phyloP scores from a whole-genome alignment of 495 filamentous ascomycete species.

The Penicillium daleae region DNA sequence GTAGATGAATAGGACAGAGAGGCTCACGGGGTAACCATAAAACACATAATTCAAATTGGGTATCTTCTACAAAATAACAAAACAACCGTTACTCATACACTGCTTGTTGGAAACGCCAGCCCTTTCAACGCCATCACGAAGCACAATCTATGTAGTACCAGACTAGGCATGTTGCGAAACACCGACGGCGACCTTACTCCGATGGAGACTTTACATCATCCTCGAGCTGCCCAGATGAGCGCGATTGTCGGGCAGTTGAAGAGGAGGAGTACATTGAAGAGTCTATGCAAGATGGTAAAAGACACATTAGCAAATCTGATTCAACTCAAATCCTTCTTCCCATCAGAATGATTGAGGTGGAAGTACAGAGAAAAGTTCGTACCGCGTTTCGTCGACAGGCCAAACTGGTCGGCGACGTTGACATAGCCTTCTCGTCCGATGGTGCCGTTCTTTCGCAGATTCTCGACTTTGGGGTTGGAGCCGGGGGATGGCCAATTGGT shows the following conservation, averaged over 20 bases:
- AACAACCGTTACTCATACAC: neutral
- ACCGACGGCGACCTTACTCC: neutral
- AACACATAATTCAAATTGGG: neutral
- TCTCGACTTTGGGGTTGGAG: constrained; percentile 46
- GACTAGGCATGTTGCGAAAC: neutral
- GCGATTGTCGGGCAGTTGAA: constrained; percentile 39
- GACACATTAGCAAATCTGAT: neutral
- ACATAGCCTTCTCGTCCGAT: constrained; percentile 63
- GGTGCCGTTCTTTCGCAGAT: constrained; percentile 42
- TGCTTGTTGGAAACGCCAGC: neutral
- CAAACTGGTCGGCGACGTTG: constrained; percentile 66
- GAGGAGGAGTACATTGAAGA: constrained; percentile 49
- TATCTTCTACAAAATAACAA: neutral
- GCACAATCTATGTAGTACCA: neutral
- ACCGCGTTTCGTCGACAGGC: constrained; percentile 60
- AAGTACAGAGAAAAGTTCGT: constrained; percentile 36
- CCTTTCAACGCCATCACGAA: neutral
- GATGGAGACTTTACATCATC: neutral
- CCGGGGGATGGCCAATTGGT: constrained; percentile 63
- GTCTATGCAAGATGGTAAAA: constrained; percentile 22
- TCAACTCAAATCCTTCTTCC: neutral
- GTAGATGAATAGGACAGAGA: neutral
- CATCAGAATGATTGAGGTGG: neutral
- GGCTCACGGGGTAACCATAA: neutral
- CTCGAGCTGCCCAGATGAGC: constrained; percentile 24